A percentile compares a stretch with the other conserved stretches of the same genome.
Conservation (phyloP, 208 protist genomes). For the Novymonas esmeraldas region DNA sequence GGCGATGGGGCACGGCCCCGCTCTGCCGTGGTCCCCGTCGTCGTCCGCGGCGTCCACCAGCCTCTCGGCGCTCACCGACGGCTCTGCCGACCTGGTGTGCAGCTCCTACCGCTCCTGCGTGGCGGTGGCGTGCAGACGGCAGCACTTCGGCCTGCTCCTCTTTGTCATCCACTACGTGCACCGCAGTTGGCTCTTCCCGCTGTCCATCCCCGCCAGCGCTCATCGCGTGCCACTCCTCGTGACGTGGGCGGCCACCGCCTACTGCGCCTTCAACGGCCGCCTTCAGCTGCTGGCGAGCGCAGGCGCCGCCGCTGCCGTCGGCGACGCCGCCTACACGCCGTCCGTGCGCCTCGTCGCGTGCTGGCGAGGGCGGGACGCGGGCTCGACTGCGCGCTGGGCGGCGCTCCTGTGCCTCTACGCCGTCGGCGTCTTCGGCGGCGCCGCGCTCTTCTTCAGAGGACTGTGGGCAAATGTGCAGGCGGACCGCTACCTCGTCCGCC, state of each 20-base stretch:
- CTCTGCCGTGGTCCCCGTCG: not conserved
- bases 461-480: slow-evolving; percentile 49
- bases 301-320: slow-evolving; percentile 12
- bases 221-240: slow-evolving; percentile 57
- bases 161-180: slow-evolving; percentile 81
- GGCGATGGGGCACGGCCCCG: slow-evolving; percentile 18
- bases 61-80: slow-evolving; percentile 2
- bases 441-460: slow-evolving; percentile 50
- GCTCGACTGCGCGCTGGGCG: slow-evolving; percentile 1
- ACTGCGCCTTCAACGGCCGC: slow-evolving; percentile 82
- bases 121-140: slow-evolving; percentile 17
- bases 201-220: slow-evolving; percentile 34
- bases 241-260: slow-evolving; percentile 57
- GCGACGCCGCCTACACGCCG: not conserved
- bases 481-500: slow-evolving; percentile 60
- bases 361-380: not conserved
- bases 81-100: too few relatives aligned
- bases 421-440: slow-evolving; percentile 27
- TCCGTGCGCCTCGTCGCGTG: slow-evolving; percentile 22
- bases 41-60: not conserved
- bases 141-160: slow-evolving; percentile 47
- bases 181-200: slow-evolving; percentile 68
- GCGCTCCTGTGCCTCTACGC: slow-evolving; percentile 8
- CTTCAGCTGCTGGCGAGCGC: slow-evolving; percentile 70
- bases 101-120: slow-evolving; percentile 24